These are phyloP conservation scores for Asparagopsis taxiformis DNA, from an alignment of 31 red algal species.

Conservation along the genomic window DNA sequence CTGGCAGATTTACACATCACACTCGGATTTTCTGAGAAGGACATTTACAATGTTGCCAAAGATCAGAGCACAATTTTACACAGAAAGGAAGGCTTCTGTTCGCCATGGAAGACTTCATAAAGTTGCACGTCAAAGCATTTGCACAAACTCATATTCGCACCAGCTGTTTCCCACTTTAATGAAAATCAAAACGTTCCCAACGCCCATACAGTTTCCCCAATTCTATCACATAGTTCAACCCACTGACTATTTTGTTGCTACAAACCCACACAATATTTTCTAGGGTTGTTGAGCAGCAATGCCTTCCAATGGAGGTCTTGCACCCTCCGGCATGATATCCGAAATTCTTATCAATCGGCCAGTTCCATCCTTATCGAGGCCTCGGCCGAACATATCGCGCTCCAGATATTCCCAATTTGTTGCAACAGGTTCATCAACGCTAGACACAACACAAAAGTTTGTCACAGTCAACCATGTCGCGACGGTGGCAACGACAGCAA, in stretches of 20 bases:
- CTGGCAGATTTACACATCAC: conserved; percentile 55
- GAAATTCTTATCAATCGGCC: background rate
- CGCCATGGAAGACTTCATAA: conserved; percentile 2
- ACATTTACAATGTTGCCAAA: conserved; percentile 46
- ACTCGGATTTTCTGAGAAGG: conserved; percentile 55
- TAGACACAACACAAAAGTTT: conserved; percentile 14
- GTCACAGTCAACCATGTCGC: conserved; percentile 43
- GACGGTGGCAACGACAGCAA: conserved; percentile 20
- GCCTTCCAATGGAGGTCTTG: background rate
- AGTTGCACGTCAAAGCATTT: background rate
- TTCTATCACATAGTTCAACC: background rate
- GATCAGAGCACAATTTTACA: conserved; percentile 24
- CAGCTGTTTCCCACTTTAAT: background rate
- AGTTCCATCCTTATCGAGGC: conserved; percentile 7
- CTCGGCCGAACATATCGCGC: conserved; percentile 41
- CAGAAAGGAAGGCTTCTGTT: conserved; percentile 1
- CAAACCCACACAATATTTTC: background rate
- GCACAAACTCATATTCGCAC: background rate
- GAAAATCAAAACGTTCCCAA: background rate
- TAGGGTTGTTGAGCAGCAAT: background rate
- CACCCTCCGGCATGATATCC: conserved; percentile 20
- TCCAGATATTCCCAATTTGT: conserved; percentile 51
- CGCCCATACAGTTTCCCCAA: background rate
- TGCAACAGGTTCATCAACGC: conserved; percentile 8
- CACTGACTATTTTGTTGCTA: background rate